These are phyloP conservation scores for Cylindrodendrum hubeiense DNA, from an alignment of 2,329 filamentous ascomycete genomes.

Conservation along the genomic window DNA sequence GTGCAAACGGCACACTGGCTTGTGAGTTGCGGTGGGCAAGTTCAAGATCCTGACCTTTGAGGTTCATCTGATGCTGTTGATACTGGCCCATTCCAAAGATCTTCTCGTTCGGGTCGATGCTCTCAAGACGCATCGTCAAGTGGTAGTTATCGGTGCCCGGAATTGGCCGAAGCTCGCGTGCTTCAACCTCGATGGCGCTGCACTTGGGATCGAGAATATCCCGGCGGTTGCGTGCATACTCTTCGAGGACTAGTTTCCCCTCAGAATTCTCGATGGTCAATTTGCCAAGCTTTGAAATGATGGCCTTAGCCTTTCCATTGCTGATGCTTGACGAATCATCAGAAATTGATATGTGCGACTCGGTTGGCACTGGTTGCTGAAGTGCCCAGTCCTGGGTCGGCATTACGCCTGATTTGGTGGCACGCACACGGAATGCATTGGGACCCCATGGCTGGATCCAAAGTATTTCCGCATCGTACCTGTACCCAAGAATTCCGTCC, in stretches of 20 bases:
- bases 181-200: conserved; percentile 67
- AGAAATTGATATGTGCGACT: neutral
- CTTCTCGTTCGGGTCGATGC: conserved; percentile 64
- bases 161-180: conserved; percentile 68
- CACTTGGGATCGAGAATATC: conserved; percentile 69
- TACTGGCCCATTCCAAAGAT: conserved; percentile 80
- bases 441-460: conserved; percentile 4
- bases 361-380: neutral
- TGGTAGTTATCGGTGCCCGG: conserved; percentile 64
- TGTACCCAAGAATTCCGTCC: neutral
- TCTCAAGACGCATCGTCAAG: conserved; percentile 70
- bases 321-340: neutral
- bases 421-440: conserved; percentile 7
- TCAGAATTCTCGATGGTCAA: neutral
- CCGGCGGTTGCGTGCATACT: conserved; percentile 46
- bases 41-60: conserved; percentile 73
- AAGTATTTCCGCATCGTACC: conserved; percentile 8
- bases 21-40: conserved; percentile 76
- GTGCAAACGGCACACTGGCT: conserved; percentile 72
- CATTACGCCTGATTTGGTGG: neutral
- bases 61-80: conserved; percentile 72
- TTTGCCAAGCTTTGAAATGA: conserved; percentile 5
- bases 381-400: conserved; percentile 7
- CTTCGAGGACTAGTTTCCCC: conserved; percentile 47
- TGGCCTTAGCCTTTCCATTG: conserved; percentile 1